Base-by-base conservation (phyloP, 176 grass and related monocot species). In the Phyllostachys edulis region DNA sequence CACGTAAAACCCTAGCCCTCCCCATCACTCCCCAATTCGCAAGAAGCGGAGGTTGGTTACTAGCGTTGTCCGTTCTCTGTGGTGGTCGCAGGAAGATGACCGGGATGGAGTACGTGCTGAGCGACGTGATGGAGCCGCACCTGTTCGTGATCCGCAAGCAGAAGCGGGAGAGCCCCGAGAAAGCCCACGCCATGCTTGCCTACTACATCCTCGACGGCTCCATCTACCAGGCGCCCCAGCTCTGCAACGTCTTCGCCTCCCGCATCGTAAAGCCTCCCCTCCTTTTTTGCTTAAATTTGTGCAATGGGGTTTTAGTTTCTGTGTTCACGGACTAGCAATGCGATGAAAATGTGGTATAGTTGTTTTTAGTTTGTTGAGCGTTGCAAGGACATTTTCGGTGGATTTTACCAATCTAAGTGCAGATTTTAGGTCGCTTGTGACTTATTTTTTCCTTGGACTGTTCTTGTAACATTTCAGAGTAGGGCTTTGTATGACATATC, bases 211-310 rank as follows among this genome's bases (percentile, higher is more conserved):
- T 98, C 7, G 96, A 98, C 18, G 96, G 96, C 1, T 98, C 93
- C 62, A 95, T 95, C 90, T 98, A 98, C 85, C 96, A 98, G 93
- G 85, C 96, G 60, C 96, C 96, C n/a, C 96, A 89, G 91, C 96
- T 98, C 41, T 85, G 93, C 82, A 95, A 82, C 76, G 93, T 98
- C 70, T 98, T 98, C 73, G 93, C 96, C 4, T 86, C 96, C 64
- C 96, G 93, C 79, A 95, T 98, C 7, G 96, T 98, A 87, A 90
- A 82, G 18, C 6, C 55, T 82, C 61, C 11, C 3, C 13, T 34
- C 63, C 1, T 56, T 21, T 21, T 49, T 55, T 78, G 20, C 55
- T 57, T 29, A 47, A 14, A 17, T 71, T 46, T 42, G 20, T 79
- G 20, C 87, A 57, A 71, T 18, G 24, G 57, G 65, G 0, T 65